Conservation (phyloP, 1,284 basidiomycete species). For the Puccinia sorghi region DNA sequence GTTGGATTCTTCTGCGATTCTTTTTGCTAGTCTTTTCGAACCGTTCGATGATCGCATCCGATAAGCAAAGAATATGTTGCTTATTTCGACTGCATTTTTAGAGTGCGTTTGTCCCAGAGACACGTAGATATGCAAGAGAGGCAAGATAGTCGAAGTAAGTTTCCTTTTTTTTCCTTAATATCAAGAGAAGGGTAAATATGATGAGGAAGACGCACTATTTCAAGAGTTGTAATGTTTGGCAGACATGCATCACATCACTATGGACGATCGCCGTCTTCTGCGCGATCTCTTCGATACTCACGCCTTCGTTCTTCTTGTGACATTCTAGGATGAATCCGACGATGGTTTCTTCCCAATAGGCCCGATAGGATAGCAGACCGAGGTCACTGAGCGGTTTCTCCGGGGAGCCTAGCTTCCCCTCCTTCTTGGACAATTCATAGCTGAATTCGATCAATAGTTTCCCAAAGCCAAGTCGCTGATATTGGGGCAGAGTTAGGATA, state of each 20-base stretch:
- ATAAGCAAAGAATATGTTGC: slow-evolving; percentile 88
- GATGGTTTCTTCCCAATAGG: slow-evolving; percentile 97
- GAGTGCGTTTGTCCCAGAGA: background rate
- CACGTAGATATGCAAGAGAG: background rate
- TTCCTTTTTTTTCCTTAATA: background rate
- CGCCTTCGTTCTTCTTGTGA: slow-evolving; percentile 65
- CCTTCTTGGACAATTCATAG: slow-evolving; percentile 95
- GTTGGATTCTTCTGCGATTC: slow-evolving; percentile 74
- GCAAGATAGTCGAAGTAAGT: background rate
- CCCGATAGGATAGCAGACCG: slow-evolving; percentile 86
- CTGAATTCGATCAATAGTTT: slow-evolving; percentile 96
- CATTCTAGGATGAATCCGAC: slow-evolving; percentile 78
- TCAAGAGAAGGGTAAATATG: background rate
- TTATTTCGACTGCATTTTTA: slow-evolving; percentile 67
- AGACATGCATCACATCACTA: slow-evolving; percentile 97
- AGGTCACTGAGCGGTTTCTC: slow-evolving; percentile 97
- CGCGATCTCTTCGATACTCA: slow-evolving; percentile 96
- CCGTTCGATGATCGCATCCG: slow-evolving; percentile 85
- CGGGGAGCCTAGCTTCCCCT: slow-evolving; percentile 90
- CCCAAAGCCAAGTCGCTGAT: slow-evolving; percentile 94
- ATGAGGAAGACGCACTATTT: slow-evolving; percentile 66
- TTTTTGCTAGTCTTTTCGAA: slow-evolving; percentile 82
- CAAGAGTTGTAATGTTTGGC: slow-evolving; percentile 89
- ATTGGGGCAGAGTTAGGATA: slow-evolving; percentile 94
- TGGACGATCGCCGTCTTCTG: slow-evolving; percentile 95